Evolutionary conservation across 345 rosid species (phyloP), one percentile per base, ranked within the genome.

Genomic region (Arabidopsis arenosa): DNA sequence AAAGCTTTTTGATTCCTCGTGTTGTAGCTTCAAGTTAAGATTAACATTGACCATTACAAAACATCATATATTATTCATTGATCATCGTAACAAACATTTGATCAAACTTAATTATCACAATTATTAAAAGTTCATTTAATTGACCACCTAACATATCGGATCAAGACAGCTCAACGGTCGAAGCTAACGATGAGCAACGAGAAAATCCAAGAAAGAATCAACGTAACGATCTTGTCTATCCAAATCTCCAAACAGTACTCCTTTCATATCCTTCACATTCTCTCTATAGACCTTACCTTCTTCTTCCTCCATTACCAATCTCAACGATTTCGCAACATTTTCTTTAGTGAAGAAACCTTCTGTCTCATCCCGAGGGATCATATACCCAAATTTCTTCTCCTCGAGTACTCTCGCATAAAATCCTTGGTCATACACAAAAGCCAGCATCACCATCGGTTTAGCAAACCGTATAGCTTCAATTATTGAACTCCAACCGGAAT

Each of bases 221-320:
- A 77, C 59, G 17, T 77, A 71, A 13, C 4, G 54, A 48, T 77
- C 72, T 57, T 71, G 80, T n/a, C 9, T 52, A 18, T 63, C 71
- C 57, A 62, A 32, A 21, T 71, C 72, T 14, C 76, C 72, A 47
- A 72, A 62, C 6, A n/a, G n/a, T n/a, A 80, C 15, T 1, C 21
- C 30, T 33, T 55, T 74, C 82, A 81, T 76, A 12, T 77, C 83
- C 70, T 61, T 80, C 0, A 76, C 80, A 8, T 71, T 83, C 10
- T 81, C 82, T 40, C 82, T 66, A 35, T 58, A 79, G 9, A 76
- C 35, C 79, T 72, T 68, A 0, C 85, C 88, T 26, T 72, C 69
- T 41, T 76, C 80, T 21, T 60, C 82, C 28, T 62, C 79, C 75
- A 83, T 67, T 32, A 81, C 80, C 61, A 76, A 36, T 63, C 63